These are phyloP conservation scores for Strigomonas culicis DNA, from an alignment of 208 protist genomes.

Conservation along the genomic window DNA sequence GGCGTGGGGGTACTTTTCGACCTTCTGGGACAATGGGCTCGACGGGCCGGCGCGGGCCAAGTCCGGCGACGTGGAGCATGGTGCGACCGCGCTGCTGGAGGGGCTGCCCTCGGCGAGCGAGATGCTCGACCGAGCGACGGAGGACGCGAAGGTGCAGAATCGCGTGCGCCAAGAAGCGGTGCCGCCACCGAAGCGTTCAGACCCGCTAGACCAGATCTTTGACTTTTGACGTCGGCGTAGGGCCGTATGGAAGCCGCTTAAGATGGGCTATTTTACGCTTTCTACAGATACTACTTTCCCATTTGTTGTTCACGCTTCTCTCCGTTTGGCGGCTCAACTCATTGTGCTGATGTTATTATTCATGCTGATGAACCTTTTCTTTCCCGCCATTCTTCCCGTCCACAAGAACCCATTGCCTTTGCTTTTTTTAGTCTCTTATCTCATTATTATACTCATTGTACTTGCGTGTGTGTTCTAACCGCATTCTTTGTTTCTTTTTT, in stretches of 20 bases:
- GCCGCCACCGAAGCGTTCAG: constrained; percentile 13
- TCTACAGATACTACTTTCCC: not conserved
- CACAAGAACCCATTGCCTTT: too few species aligned
- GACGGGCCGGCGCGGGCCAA: constrained; percentile 29
- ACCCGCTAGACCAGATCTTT: constrained; percentile 21
- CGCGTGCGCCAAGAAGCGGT: not conserved
- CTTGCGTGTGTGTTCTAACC: not conserved
- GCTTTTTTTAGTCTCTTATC: not conserved
- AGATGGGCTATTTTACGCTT: not conserved
- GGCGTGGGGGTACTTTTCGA: constrained; percentile 60
- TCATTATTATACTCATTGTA: not conserved
- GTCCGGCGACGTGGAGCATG: not conserved
- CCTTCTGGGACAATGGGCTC: constrained; percentile 53
- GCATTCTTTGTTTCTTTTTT: constrained; percentile 1
- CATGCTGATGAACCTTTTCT: not conserved
- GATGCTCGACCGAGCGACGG: not conserved
- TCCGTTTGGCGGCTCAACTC: not conserved
- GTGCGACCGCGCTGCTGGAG: not conserved
- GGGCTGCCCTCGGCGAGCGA: constrained; percentile 13
- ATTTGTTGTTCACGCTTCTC: not conserved
- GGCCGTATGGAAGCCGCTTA: too few species aligned
- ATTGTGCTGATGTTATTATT: not conserved
- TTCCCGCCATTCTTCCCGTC: not conserved
- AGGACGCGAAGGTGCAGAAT: not conserved
- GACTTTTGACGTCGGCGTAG: constrained; percentile 24